These are phyloP conservation scores for Boletus smithii DNA, from an alignment of 1,284 basidiomycete genomes.

Conservation along the genomic window DNA sequence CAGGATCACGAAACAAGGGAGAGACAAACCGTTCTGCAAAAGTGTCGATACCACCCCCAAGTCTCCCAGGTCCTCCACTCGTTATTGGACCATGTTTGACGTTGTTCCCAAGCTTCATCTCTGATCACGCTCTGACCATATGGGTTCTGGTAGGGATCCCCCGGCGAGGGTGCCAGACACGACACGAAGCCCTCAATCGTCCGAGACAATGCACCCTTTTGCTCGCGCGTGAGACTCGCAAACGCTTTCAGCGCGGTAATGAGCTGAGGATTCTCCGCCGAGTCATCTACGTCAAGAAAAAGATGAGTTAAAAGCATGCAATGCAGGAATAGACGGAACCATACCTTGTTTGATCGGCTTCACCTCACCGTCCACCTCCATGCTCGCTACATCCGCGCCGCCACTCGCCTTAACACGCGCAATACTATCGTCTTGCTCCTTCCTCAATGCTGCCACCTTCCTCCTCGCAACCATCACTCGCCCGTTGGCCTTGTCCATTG, in stretches of 20 bases:
- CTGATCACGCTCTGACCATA: conserved; percentile 49
- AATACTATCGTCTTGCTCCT: conserved; percentile 82
- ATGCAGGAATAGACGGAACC: too few species aligned
- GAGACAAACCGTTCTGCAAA: conserved; percentile 78
- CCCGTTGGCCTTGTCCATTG: conserved; percentile 86
- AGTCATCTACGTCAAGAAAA: conserved; percentile 49
- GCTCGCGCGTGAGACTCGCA: conserved; percentile 65
- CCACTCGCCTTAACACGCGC: conserved; percentile 69
- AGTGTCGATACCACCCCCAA: conserved; percentile 85
- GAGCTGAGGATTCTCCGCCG: conserved; percentile 63
- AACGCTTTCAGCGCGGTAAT: conserved; percentile 70
- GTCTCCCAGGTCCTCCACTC: conserved; percentile 82
- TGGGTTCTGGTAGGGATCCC: conserved; percentile 43
- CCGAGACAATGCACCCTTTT: conserved; percentile 64
- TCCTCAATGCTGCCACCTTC: conserved; percentile 69
- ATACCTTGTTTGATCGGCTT: conserved; percentile 40
- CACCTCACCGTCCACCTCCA: conserved; percentile 73
- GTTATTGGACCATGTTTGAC: conserved; percentile 62
- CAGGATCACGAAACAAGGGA: background rate
- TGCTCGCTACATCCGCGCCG: conserved; percentile 41
- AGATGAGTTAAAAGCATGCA: too few species aligned
- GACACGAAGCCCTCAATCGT: conserved; percentile 71
- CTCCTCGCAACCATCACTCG: conserved; percentile 73
- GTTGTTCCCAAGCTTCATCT: conserved; percentile 64
- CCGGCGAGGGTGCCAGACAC: conserved; percentile 47